Percentiles rank a stretch among this genome's conserved stretches.
These are phyloP conservation scores for Cinnamomum chago DNA, from an alignment of 164 flowering plant species.

Conservation along the genomic window DNA sequence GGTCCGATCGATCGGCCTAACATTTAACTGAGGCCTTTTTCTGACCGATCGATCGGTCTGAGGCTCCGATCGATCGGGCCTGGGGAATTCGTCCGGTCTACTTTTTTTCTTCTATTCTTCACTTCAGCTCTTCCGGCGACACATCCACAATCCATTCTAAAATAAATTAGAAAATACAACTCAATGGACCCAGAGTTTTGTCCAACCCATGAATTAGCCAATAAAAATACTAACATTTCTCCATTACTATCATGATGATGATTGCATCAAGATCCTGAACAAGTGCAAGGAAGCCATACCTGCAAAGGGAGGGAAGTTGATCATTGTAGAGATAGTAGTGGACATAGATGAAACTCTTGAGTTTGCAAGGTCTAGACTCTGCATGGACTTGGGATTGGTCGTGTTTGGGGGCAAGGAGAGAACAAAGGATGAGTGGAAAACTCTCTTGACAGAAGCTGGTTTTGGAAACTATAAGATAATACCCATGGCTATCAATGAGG, in stretches of 20 bases:
- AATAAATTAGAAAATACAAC: too few relatives aligned
- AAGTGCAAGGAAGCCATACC: slow-evolving; percentile 35
- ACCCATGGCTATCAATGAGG: slow-evolving; percentile 24
- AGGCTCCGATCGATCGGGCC: too few relatives aligned
- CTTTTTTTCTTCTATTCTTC: too few relatives aligned
- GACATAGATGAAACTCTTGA: slow-evolving; percentile 11
- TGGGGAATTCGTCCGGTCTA: too few relatives aligned
- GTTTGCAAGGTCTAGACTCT: slow-evolving; percentile 9
- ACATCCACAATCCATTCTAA: too few relatives aligned
- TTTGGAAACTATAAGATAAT: slow-evolving; percentile 25
- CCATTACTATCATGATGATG: slow-evolving; percentile 38
- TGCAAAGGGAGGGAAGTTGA: slow-evolving; percentile 32
- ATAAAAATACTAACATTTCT: too few relatives aligned
- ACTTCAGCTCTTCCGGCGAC: too few relatives aligned
- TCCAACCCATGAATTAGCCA: too few relatives aligned
- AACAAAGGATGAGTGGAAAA: slow-evolving; percentile 38
- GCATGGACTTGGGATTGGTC: slow-evolving; percentile 35
- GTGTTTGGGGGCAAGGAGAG: slow-evolving; percentile 32
- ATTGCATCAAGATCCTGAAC: slow-evolving; percentile 30
- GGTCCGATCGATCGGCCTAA: too few relatives aligned
- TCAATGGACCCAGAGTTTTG: too few relatives aligned
- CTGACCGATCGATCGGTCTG: too few relatives aligned
- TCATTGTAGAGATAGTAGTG: slow-evolving; percentile 34
- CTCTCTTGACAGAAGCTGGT: slow-evolving; percentile 29
- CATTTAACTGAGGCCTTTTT: too few relatives aligned